Conservation (phyloP, 345 rosid genomes). For the Triadica sebifera region DNA sequence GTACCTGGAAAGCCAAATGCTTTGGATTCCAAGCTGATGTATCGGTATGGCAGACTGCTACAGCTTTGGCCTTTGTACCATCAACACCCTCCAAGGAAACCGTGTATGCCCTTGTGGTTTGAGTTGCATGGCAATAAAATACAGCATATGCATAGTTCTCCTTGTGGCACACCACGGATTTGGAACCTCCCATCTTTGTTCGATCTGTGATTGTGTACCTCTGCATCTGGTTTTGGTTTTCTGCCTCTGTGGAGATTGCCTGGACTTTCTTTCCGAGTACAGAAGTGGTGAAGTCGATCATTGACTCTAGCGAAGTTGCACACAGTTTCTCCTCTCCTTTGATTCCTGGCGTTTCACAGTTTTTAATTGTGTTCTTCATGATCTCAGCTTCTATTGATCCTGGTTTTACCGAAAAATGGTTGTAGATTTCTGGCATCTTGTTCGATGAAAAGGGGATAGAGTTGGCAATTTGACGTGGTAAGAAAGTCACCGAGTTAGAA, state of each 20-base stretch:
- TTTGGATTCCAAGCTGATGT: slow-evolving; percentile 58
- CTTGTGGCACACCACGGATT: slow-evolving; percentile 77
- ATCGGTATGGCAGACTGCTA: slow-evolving; percentile 78
- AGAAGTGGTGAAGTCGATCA: slow-evolving; percentile 70
- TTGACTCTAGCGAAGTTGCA: slow-evolving; percentile 77
- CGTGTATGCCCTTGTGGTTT: slow-evolving; percentile 46
- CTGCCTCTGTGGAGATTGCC: slow-evolving; percentile 64
- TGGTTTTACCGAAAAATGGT: slow-evolving; percentile 48
- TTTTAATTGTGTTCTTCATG: slow-evolving; percentile 37
- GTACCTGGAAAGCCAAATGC: slow-evolving; percentile 26
- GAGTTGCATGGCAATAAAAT: slow-evolving; percentile 73
- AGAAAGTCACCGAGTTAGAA: slow-evolving; percentile 46
- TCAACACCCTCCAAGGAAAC: slow-evolving; percentile 63
- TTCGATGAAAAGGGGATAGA: slow-evolving; percentile 66
- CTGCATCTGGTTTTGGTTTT: slow-evolving; percentile 38
- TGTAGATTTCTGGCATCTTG: slow-evolving; percentile 50
- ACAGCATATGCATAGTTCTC: slow-evolving; percentile 71
- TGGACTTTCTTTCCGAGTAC: slow-evolving; percentile 58
- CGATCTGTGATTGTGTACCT: slow-evolving; percentile 43
- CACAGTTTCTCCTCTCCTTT: slow-evolving; percentile 77
- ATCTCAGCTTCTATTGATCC: slow-evolving; percentile 61
- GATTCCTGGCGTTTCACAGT: slow-evolving; percentile 60
- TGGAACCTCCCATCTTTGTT: slow-evolving; percentile 34
- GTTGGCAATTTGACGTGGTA: slow-evolving; percentile 62
- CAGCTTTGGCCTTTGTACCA: slow-evolving; percentile 61